These are phyloP conservation scores for Physocladia obscura DNA, from an alignment of 192 early-diverging fungal species.

Conservation along the genomic window DNA sequence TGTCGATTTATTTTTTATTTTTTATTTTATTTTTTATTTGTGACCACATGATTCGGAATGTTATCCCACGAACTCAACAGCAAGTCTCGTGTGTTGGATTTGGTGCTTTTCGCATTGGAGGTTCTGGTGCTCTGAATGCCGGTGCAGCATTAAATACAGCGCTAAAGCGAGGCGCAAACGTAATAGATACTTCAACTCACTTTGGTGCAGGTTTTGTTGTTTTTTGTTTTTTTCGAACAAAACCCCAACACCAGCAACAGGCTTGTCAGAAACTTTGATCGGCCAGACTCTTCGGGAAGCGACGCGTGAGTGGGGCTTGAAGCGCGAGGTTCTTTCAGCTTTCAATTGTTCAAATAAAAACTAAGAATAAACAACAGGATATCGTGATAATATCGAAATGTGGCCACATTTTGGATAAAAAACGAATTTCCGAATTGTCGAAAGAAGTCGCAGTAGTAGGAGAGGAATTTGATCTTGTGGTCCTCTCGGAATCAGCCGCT, in stretches of 20 bases:
- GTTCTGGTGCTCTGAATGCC: conserved; percentile 31
- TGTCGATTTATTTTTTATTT: neutral
- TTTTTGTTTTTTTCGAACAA: no score
- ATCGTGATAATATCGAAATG: conserved; percentile 44
- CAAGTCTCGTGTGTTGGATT: conserved; percentile 52
- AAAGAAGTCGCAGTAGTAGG: conserved; percentile 1
- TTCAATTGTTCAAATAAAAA: neutral
- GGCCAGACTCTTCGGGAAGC: conserved; percentile 46
- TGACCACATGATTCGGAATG: no score
- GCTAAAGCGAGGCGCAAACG: conserved; percentile 62
- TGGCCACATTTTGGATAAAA: conserved; percentile 36
- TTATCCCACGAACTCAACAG: neutral
- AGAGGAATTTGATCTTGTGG: neutral
- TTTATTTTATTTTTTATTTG: no score
- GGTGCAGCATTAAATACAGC: conserved; percentile 54
- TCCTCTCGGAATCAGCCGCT: conserved; percentile 22
- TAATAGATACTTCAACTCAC: conserved; percentile 72
- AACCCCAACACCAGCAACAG: no score
- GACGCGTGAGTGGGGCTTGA: conserved; percentile 33
- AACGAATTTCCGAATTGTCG: neutral
- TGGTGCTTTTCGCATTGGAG: conserved; percentile 61
- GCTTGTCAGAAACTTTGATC: conserved; percentile 58
- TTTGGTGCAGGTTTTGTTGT: conserved; percentile 61
- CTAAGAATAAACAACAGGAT: conserved; percentile 5
- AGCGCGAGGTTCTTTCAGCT: conserved; percentile 43